Evolutionary conservation across 1,139 yeast genomes (phyloP), one percentile per base, ranked within the genome.

Genomic region (Yamadazyma atlantica): DNA sequence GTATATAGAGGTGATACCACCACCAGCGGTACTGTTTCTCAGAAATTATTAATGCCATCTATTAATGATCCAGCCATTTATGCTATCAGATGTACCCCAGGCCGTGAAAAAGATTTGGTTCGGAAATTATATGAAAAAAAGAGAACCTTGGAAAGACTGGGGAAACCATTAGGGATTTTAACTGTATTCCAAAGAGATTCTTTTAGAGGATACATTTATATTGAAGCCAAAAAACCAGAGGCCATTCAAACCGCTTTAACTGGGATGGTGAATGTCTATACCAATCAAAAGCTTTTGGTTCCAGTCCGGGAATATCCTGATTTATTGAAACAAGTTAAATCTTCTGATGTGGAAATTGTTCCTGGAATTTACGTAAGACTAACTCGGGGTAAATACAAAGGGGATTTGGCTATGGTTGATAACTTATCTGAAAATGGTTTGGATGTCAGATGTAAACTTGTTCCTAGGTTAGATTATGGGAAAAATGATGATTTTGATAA

Each of bases 221-320:
- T 94, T 48, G 98, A 92, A 66, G 97, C 98, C 17, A 84, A 92
- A 45, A 85, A 87, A 58, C 86, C 92, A 44, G 89, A 92, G 48
- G 97, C 96, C 16, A 95, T 92, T 35, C 87, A 85, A 55, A 82
- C 79, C 44, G 96, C 96, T 11, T 74, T 92, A 45, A 77, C 80
- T 34, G 97, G 97, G 63, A 78, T 94, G 62, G 92, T 94, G 32
- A 90, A 89, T 59, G 82, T 92, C 27, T 85, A 80, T 51, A 71
- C 82, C 40, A 73, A 79, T 47, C 72, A 70, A 44, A 87, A 89
- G 64, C 74, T 90, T 33, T 73, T 92, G 48, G 97, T 92, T 31
- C 97, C 98, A 3, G 95, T 92, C 41, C 88, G 88, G 57, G 98
- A 92, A 63, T 86, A 90, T 59, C 96, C 97, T 4, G 95, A 90